A percentile compares a stretch with the other conserved stretches of the same genome.
Evolutionary conservation across 2,329 filamentous ascomycete species (phyloP).

Genomic region (Neofusicoccum cordaticola): DNA sequence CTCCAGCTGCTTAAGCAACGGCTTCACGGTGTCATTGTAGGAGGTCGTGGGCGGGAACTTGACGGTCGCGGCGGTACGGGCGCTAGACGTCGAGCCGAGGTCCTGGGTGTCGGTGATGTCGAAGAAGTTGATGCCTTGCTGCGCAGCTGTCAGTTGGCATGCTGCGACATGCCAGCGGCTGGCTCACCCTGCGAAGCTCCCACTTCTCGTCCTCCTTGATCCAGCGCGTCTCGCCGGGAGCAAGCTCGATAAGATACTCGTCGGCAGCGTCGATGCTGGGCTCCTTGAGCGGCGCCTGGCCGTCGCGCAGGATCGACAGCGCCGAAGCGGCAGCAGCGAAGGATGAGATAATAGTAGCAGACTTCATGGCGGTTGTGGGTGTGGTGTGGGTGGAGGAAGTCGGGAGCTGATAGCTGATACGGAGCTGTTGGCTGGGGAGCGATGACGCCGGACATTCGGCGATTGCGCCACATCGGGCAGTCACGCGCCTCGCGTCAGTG

Average conservation of each 20-base stretch:
- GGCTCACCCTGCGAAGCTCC: slow-evolving; percentile 74
- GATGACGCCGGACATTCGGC: slow-evolving; percentile 4
- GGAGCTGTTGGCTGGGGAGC: background rate
- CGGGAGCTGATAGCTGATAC: slow-evolving; percentile 1
- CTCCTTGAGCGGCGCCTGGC: slow-evolving; percentile 15
- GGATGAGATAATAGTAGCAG: slow-evolving; percentile 9
- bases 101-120: slow-evolving; percentile 79
- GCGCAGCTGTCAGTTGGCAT: slow-evolving; percentile 25
- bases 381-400: too few relatives aligned
- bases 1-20: slow-evolving; percentile 66
- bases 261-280: background rate
- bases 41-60: slow-evolving; percentile 65
- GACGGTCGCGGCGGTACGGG: slow-evolving; percentile 41
- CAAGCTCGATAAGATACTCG: slow-evolving; percentile 73
- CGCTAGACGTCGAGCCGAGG: slow-evolving; percentile 50
- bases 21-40: slow-evolving; percentile 64
- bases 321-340: slow-evolving; percentile 16
- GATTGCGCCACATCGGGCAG: background rate
- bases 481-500: background rate
- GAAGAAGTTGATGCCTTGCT: slow-evolving; percentile 88
- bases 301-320: slow-evolving; percentile 12
- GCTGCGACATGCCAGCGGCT: background rate
- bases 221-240: slow-evolving; percentile 79
- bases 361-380: slow-evolving; percentile 13
- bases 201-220: slow-evolving; percentile 95